Evolutionary conservation across 1,139 yeast genomes (phyloP), one percentile per base, ranked within the genome.

Genomic region (Pichia sp.): DNA sequence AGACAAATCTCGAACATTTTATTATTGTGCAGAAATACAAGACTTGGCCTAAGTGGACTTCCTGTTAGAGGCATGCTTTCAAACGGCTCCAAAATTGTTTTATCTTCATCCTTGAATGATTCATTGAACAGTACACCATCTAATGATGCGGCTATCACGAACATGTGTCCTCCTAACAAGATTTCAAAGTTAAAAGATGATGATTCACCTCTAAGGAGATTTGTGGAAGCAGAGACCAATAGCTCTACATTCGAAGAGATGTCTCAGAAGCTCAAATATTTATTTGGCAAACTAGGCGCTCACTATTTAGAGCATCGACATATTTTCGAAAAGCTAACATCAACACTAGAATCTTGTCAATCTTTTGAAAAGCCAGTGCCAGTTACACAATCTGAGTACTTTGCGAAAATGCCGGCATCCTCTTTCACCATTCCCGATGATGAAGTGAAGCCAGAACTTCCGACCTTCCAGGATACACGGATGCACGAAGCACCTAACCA

Each of bases 251-350:
- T 21, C 9, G 26, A 12, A 12, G 35, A 35, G 20, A 21, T 23
- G 6, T 15, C 23, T 6, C 4, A 3, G 8, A 35, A 35, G 14
- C 11, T 35, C 10, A 29, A 35, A 15, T 20, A 18, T 22, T 18
- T 35, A 8, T 35, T 35, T 22, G 15, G 14, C 13, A 11, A 8
- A 11, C 22, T 35, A 2, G 23, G 30, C 11, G 35, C 27, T 5
- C 18, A n/a, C 16, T 27, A 22, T 28, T 6, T n/a, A 7, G 35
- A 35, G 9, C 27, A 35, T n/a, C 19, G 13, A 15, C 20, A 31
- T 8, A 11, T 32, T 18, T 35, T 31, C 16, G 17, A 10, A 13
- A 20, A 30, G n/a, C 14, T 35, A 25, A 19, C 32, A 6, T 23
- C 25, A 9, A 16, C 22, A 3, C 13, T 33, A 11, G 14, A 22